These are phyloP conservation scores for Zygotorulaspora florentina DNA, from an alignment of 805 yeast genomes.

Conservation along the genomic window DNA sequence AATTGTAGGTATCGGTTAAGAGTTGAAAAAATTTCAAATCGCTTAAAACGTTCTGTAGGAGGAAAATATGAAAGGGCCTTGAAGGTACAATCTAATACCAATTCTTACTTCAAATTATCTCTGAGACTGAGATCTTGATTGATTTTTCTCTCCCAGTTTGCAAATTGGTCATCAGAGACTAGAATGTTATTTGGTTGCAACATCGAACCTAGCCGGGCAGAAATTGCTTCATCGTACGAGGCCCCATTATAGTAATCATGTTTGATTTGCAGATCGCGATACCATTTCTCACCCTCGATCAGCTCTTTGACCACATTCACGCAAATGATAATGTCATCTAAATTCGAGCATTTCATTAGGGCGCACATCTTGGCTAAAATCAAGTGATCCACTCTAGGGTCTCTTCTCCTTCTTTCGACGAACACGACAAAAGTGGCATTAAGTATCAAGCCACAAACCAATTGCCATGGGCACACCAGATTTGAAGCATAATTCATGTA, in stretches of 20 bases:
- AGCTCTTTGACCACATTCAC: slow-evolving; percentile 49
- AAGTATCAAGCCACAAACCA: slow-evolving; percentile 62
- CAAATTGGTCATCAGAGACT: slow-evolving; percentile 33
- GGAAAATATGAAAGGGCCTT: neutral
- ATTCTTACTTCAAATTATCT: slow-evolving; percentile 1
- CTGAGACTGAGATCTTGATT: slow-evolving; percentile 29
- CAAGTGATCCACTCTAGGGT: slow-evolving; percentile 46
- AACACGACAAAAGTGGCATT: slow-evolving; percentile 56
- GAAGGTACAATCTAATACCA: neutral
- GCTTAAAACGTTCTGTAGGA: slow-evolving; percentile 1
- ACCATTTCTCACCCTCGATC: slow-evolving; percentile 59
- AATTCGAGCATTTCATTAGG: slow-evolving; percentile 47
- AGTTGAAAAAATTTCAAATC: slow-evolving; percentile 10
- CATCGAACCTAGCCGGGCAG: slow-evolving; percentile 36
- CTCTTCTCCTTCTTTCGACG: slow-evolving; percentile 41
- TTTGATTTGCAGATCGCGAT: slow-evolving; percentile 47
- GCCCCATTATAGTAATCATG: slow-evolving; percentile 36
- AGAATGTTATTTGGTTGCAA: slow-evolving; percentile 32
- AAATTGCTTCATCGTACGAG: slow-evolving; percentile 22
- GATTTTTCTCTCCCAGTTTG: slow-evolving; percentile 34
- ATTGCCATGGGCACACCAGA: slow-evolving; percentile 61
- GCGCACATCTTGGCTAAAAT: slow-evolving; percentile 49
- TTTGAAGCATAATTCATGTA: slow-evolving; percentile 49
- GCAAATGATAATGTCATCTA: slow-evolving; percentile 50
- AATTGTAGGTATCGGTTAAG: neutral